Percentiles rank a stretch among this genome's conserved stretches.
Evolutionary conservation across 1,139 yeast genomes (phyloP).

Genomic region (Nakaseomyces uthaithaninus): DNA sequence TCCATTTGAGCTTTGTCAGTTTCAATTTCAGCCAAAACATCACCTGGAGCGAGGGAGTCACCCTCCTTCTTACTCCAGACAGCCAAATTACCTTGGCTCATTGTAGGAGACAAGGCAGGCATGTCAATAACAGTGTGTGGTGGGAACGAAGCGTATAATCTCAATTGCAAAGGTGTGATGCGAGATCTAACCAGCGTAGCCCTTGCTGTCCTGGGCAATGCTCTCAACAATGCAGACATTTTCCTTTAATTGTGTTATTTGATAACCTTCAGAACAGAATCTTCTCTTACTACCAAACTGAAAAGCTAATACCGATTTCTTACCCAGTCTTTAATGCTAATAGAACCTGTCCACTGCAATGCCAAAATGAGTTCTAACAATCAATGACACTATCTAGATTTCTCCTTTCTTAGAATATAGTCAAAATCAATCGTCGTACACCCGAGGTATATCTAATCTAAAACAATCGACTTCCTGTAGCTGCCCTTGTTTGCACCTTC

Average conservation of each 20-base stretch:
- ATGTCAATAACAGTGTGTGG: slow-evolving; percentile 55
- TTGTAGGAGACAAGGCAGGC: slow-evolving; percentile 94
- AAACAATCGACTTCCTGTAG: too few species aligned
- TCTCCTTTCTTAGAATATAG: too few species aligned
- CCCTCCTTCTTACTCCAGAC: slow-evolving; percentile 86
- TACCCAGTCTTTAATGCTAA: too few species aligned
- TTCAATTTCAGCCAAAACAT: slow-evolving; percentile 91
- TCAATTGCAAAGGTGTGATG: slow-evolving; percentile 20
- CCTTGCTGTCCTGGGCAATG: slow-evolving; percentile 24
- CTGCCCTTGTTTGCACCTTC: too few species aligned
- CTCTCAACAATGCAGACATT: slow-evolving; percentile 28
- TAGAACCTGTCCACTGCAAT: too few species aligned
- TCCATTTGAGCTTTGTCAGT: slow-evolving; percentile 99
- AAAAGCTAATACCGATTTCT: too few species aligned
- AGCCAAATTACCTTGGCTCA: slow-evolving; percentile 91
- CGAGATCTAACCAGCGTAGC: slow-evolving; percentile 17
- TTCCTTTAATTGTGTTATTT: not conserved
- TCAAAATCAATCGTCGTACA: too few species aligned
- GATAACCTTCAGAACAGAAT: too few species aligned
- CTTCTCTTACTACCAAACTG: too few species aligned
- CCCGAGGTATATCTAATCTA: too few species aligned
- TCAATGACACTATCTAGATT: too few species aligned
- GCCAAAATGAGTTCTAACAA: too few species aligned
- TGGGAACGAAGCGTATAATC: slow-evolving; percentile 42
- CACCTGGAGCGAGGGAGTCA: slow-evolving; percentile 82